A percentile compares a stretch with the other conserved stretches of the same genome.
Conservation (phyloP, 345 rosid species). For the Salix brachista region DNA sequence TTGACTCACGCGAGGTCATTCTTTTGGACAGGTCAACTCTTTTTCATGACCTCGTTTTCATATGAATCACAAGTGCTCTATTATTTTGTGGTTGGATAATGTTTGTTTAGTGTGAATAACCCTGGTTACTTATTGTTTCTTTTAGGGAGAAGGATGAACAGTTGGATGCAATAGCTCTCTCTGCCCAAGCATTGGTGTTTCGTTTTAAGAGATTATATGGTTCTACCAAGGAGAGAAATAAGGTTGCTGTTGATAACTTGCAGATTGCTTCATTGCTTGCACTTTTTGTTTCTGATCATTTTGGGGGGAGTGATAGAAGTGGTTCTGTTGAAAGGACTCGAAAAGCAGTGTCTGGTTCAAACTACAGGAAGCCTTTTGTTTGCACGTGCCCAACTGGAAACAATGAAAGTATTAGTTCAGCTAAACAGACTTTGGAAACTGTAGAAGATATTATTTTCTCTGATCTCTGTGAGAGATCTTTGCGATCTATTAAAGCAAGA, state of each 20-base stretch:
- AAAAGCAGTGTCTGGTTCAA: slow-evolving; percentile 73
- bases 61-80: not conserved
- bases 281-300: slow-evolving; percentile 93
- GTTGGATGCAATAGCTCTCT: slow-evolving; percentile 67
- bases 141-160: slow-evolving; percentile 78
- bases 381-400: slow-evolving; percentile 94
- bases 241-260: slow-evolving; percentile 42
- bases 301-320: slow-evolving; percentile 90
- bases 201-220: slow-evolving; percentile 50
- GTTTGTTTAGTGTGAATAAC: not conserved
- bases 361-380: slow-evolving; percentile 76
- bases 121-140: not conserved
- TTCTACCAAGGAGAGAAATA: slow-evolving; percentile 39
- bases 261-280: slow-evolving; percentile 77
- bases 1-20: slow-evolving; percentile 92
- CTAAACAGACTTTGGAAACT: slow-evolving; percentile 32
- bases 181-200: slow-evolving; percentile 64
- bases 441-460: slow-evolving; percentile 52
- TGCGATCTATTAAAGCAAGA: slow-evolving; percentile 58
- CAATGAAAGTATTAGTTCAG: slow-evolving; percentile 30
- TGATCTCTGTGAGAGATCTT: slow-evolving; percentile 80
- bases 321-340: slow-evolving; percentile 60
- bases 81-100: not conserved
- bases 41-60: not conserved
- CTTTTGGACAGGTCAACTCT: slow-evolving; percentile 78